Evolutionary conservation across 495 filamentous ascomycete species (phyloP).

Genomic region (Lineolata rhizophorae): DNA sequence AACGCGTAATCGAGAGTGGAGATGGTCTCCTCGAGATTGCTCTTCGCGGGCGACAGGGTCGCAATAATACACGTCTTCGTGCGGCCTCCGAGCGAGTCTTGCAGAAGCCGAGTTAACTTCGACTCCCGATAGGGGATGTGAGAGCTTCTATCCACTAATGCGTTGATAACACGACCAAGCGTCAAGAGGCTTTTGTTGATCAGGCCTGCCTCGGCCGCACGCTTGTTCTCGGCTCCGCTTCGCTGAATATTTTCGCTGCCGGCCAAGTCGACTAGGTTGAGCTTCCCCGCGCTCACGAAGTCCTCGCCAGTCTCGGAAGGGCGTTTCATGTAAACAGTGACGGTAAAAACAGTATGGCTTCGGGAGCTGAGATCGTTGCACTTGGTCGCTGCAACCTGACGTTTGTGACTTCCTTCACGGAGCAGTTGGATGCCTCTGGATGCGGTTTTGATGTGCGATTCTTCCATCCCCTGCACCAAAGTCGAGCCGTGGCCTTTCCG

Average conservation of each 20-base stretch:
- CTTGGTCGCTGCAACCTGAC: conserved; percentile 92
- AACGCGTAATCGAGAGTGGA: conserved; percentile 96
- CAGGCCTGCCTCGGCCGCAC: conserved; percentile 80
- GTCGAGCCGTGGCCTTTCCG: conserved; percentile 61
- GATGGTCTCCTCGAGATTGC: conserved; percentile 92
- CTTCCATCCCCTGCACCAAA: conserved; percentile 92
- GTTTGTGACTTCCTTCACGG: conserved; percentile 74
- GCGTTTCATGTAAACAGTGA: conserved; percentile 71
- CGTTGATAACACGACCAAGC: conserved; percentile 91
- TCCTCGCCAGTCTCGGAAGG: conserved; percentile 69
- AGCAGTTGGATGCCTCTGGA: conserved; percentile 67
- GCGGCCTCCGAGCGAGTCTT: conserved; percentile 85
- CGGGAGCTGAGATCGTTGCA: conserved; percentile 94
- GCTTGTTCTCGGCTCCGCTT: conserved; percentile 92
- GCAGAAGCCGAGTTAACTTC: conserved; percentile 80
- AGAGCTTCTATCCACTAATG: conserved; percentile 68
- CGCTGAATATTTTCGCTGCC: conserved; percentile 95
- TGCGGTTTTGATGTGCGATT: conserved; percentile 72
- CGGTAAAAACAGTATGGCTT: conserved; percentile 90
- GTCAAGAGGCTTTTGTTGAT: conserved; percentile 97
- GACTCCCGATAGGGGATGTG: conserved; percentile 96
- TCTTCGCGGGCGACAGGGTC: conserved; percentile 81
- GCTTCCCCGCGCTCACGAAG: conserved; percentile 76
- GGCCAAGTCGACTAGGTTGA: conserved; percentile 90
- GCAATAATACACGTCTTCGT: conserved; percentile 99